Base-by-base conservation (phyloP, 1,139 yeast species). In the Hanseniaspora gamundiae region DNA sequence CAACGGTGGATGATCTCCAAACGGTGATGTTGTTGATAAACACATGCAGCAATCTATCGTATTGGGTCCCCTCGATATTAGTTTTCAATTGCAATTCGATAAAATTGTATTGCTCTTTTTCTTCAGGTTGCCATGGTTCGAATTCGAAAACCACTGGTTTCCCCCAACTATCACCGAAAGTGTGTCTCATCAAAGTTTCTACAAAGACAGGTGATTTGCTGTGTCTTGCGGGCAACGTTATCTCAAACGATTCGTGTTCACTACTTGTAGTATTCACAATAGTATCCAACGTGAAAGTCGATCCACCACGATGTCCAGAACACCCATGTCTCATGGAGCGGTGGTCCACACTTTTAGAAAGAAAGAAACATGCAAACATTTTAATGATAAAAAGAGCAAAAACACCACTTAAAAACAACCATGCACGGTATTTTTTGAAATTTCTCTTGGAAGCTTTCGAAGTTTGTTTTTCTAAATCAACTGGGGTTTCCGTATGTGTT, bases 1-100 rank as follows among this genome's bases (percentile, higher is more conserved):
- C 94, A 17, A 84, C 78, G 2, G 95, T 85, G 2, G 91, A 79
- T 0, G 93, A 78, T 59, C 95, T 70, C 94, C 95, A 85, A 30
- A 85, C 62, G 52, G 83, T 84, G 14, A 72, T 69, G 21, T 79
- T 84, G 44, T 74, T 73, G 24, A 85, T 59, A 54, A 73, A 80
- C 24, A 85, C 60, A 55, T 83, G 85, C 13, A 80, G 83, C 53
- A 85, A 66, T 47, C 95, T 68, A 58, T 85, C 94, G 54, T 74
- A 84, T 59, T 85, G 95, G 13, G 75, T 71, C 10, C 93, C 91
- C 39, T 64, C 67, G 4, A 77, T 77, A 6, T 73, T 62, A 3
- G 82, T 78, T 42, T 74, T 69, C 42, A 85, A 64, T 4, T 76
- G 70, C 41, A 83, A 62, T 0, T 76, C 71, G 14, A 83, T 85